Evolutionary conservation across 768 basidiomycete genomes (phyloP).

Genomic region (Mycena filopes): DNA sequence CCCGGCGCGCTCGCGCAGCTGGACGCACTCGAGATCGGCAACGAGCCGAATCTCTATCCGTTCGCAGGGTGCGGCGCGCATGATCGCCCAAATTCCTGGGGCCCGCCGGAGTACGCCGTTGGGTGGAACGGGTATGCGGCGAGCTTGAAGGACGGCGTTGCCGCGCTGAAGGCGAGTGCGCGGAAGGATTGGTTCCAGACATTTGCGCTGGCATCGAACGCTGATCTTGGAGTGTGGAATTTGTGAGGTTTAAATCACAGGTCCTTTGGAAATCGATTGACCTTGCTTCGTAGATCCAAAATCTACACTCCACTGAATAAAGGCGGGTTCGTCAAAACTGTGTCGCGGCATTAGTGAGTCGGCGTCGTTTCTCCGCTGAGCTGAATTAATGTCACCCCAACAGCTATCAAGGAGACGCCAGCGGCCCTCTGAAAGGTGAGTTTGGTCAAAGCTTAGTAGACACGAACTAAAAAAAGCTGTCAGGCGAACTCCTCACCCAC

Average conservation of each 20-base stretch:
- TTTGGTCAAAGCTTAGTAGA: too few species aligned
- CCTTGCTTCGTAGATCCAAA: too few species aligned
- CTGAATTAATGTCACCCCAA: background rate
- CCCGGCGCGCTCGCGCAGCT: background rate
- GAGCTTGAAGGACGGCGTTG: background rate
- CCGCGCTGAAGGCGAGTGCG: slow-evolving; percentile 1
- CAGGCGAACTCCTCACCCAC: slow-evolving; percentile 9
- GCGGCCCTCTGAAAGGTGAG: slow-evolving; percentile 6
- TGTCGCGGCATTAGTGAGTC: slow-evolving; percentile 19
- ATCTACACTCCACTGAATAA: too few species aligned
- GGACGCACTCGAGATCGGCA: slow-evolving; percentile 8
- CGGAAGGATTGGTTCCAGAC: too few species aligned
- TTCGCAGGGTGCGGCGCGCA: background rate
- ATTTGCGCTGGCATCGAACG: slow-evolving; percentile 8
- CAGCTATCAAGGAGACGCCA: slow-evolving; percentile 8
- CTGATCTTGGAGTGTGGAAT: too few species aligned
- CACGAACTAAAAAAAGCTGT: too few species aligned
- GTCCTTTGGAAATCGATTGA: too few species aligned
- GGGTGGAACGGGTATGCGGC: slow-evolving; percentile 1
- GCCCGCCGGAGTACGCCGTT: background rate
- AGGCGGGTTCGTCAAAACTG: slow-evolving; percentile 9
- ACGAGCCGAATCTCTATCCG: slow-evolving; percentile 2
- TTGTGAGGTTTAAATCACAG: too few species aligned
- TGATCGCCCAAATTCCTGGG: background rate
- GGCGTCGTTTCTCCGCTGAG: too few species aligned